Evolutionary conservation across 805 yeast species (phyloP).

Genomic region (Jamesozyma jinghongensis): DNA sequence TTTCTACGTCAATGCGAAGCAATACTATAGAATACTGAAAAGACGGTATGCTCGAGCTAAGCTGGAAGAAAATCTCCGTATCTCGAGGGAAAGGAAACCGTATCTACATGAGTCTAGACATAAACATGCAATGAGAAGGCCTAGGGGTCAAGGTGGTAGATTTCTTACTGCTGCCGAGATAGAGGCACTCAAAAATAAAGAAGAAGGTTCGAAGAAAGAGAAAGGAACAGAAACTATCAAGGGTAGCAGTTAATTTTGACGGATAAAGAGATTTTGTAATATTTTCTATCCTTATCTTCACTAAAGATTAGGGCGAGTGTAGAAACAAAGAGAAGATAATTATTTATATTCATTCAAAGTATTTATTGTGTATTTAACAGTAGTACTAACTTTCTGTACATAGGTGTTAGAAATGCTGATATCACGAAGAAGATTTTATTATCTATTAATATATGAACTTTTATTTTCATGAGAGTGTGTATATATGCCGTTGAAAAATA

Average conservation of each 20-base stretch:
- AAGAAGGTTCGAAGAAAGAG: not conserved
- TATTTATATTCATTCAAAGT: too few relatives aligned
- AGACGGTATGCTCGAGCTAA: slow-evolving; percentile 90
- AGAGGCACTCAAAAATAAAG: slow-evolving; percentile 42
- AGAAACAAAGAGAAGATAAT: too few relatives aligned
- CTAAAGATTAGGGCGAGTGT: not conserved
- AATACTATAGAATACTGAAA: slow-evolving; percentile 87
- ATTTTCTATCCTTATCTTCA: too few relatives aligned
- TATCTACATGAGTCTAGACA: slow-evolving; percentile 95
- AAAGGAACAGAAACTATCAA: not conserved
- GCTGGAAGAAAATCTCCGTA: slow-evolving; percentile 78
- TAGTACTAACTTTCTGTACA: too few relatives aligned
- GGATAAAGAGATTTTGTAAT: not conserved
- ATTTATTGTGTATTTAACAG: too few relatives aligned
- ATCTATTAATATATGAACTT: too few relatives aligned
- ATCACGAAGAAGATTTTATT: too few relatives aligned
- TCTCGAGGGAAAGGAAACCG: slow-evolving; percentile 85
- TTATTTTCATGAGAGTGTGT: too few relatives aligned
- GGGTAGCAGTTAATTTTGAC: not conserved
- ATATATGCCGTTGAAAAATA: too few relatives aligned
- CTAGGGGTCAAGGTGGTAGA: slow-evolving; percentile 98
- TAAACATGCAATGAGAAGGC: slow-evolving; percentile 98
- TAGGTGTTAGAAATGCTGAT: too few relatives aligned
- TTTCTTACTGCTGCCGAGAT: slow-evolving; percentile 88
- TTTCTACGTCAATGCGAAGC: slow-evolving; percentile 95